phyloP scores from a whole-genome alignment of 2,329 filamentous ascomycete genomes.

The Hymenoscyphus fraxineus region DNA sequence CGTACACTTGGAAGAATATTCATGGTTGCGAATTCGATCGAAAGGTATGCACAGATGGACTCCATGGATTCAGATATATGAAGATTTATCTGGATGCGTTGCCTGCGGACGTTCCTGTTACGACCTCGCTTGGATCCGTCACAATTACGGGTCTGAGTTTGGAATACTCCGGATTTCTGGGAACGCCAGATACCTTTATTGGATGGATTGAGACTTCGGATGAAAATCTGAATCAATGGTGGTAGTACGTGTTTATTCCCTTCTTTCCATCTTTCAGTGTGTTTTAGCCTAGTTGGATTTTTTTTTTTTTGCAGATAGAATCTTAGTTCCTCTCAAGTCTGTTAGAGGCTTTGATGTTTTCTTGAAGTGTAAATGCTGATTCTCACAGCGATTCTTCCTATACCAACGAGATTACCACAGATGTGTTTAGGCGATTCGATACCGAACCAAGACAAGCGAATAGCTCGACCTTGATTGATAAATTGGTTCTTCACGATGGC shows the following conservation, averaged over 20 bases:
- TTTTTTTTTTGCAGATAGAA: too few species aligned
- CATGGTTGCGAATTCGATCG: slow-evolving; percentile 42
- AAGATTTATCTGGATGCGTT: slow-evolving; percentile 46
- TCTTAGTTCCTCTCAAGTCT: too few species aligned
- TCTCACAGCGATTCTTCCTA: slow-evolving; percentile 43
- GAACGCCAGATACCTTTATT: slow-evolving; percentile 46
- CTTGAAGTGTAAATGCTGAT: too few species aligned
- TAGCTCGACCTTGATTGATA: slow-evolving; percentile 43
- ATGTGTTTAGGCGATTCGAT: slow-evolving; percentile 44
- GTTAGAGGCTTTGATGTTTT: too few species aligned
- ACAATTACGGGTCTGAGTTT: slow-evolving; percentile 42
- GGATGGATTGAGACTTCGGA: slow-evolving; percentile 53
- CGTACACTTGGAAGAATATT: slow-evolving; percentile 44
- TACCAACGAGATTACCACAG: slow-evolving; percentile 48
- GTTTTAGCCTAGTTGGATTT: too few species aligned
- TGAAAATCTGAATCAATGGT: slow-evolving; percentile 46
- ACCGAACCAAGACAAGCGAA: slow-evolving; percentile 46
- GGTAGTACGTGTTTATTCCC: slow-evolving; percentile 35
- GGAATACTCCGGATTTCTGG: slow-evolving; percentile 43
- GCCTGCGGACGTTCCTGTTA: slow-evolving; percentile 42
- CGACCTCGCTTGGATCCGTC: slow-evolving; percentile 41
- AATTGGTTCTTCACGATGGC: slow-evolving; percentile 47
- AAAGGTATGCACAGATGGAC: slow-evolving; percentile 48
- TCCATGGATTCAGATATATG: slow-evolving; percentile 52
- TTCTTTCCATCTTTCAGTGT: too few species aligned